Evolutionary conservation across 106 monocot genomes (phyloP).

Genomic region (Hemerocallis citrina): DNA sequence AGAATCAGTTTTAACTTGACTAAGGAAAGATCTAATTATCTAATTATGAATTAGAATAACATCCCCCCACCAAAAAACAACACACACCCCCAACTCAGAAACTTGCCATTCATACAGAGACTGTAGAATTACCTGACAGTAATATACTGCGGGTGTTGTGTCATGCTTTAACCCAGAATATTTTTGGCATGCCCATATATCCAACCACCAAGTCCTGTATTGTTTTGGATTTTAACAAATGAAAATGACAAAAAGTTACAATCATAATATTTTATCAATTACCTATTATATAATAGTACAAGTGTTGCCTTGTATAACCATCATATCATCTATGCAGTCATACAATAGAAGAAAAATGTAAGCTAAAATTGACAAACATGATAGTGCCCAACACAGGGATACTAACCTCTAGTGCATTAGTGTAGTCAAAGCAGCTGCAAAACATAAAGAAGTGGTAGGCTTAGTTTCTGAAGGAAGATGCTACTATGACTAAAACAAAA

Average conservation of each 20-base stretch:
- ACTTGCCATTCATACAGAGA: background rate
- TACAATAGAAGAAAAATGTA: no score
- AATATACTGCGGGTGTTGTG: conserved; percentile 91
- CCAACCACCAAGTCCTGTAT: conserved; percentile 92
- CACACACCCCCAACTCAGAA: no score
- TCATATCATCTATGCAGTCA: no score
- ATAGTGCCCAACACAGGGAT: no score
- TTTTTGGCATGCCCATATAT: conserved; percentile 98
- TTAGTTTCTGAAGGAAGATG: background rate
- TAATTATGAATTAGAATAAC: no score
- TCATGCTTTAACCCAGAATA: conserved; percentile 87
- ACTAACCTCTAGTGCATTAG: conserved; percentile 92
- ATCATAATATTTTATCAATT: background rate
- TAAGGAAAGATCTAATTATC: no score
- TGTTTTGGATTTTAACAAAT: background rate
- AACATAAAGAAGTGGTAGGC: conserved; percentile 7
- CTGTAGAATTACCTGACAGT: conserved; percentile 60
- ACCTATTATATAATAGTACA: no score
- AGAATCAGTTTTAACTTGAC: no score
- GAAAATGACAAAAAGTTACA: background rate
- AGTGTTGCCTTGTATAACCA: no score
- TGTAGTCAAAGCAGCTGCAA: conserved; percentile 97
- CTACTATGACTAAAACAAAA: no score
- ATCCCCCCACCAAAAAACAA: no score
- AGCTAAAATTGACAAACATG: no score